phyloP scores from a whole-genome alignment of 306 rosid species.

The Trifolium repens region DNA sequence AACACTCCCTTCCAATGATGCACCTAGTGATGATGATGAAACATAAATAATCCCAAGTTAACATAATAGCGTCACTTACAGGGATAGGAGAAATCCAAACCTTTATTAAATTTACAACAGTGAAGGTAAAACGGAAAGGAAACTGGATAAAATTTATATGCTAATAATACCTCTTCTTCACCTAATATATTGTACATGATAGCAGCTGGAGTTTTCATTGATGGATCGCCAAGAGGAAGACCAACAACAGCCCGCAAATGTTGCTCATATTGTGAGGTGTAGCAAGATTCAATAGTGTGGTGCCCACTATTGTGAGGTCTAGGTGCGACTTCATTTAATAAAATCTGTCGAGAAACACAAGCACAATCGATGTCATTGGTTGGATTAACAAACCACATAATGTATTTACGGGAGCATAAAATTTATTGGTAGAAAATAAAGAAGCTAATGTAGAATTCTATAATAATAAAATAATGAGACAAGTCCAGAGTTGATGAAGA shows the following conservation, averaged over 20 bases:
- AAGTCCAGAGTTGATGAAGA: slow-evolving; percentile 30
- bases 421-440: slow-evolving; percentile 25
- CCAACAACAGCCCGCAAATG: slow-evolving; percentile 96
- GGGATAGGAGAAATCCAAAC: background rate
- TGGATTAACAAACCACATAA: slow-evolving; percentile 33
- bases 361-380: slow-evolving; percentile 20
- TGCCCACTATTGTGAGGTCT: slow-evolving; percentile 99
- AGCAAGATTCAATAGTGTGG: slow-evolving; percentile 89
- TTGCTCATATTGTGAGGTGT: slow-evolving; percentile 89
- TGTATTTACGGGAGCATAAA: slow-evolving; percentile 14
- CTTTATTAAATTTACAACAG: background rate
- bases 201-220: slow-evolving; percentile 87
- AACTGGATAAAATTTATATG: background rate
- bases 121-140: slow-evolving; percentile 5
- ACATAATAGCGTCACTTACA: slow-evolving; percentile 14
- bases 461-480: slow-evolving; percentile 2
- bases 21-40: background rate
- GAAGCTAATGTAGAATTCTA: slow-evolving; percentile 12
- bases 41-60: slow-evolving; percentile 18
- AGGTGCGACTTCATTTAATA: slow-evolving; percentile 94
- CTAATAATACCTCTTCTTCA: slow-evolving; percentile 72
- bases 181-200: slow-evolving; percentile 89
- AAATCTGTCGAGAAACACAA: slow-evolving; percentile 59
- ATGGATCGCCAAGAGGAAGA: slow-evolving; percentile 96
- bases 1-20: slow-evolving; percentile 3